These are phyloP conservation scores for Metarhizium humberi DNA, from an alignment of 2,329 filamentous ascomycete species.

Conservation along the genomic window DNA sequence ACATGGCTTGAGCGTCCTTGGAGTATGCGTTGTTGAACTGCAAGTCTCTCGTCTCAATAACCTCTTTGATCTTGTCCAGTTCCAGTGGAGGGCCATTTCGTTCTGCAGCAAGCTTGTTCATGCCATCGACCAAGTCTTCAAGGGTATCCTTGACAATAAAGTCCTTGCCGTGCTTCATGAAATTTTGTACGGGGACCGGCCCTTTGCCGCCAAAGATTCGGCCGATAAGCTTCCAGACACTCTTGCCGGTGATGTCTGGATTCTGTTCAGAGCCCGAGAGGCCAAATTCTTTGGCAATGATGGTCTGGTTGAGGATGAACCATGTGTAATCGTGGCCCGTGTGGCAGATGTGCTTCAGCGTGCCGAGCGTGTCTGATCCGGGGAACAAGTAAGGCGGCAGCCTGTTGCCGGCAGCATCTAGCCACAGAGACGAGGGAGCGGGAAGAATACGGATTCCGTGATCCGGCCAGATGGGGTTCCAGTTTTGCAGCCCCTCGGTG, in stretches of 20 bases:
- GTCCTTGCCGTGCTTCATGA: conserved; percentile 48
- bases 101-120: conserved; percentile 45
- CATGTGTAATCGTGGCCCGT: conserved; percentile 56
- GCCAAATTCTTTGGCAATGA: conserved; percentile 52
- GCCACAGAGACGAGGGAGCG: conserved; percentile 52
- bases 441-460: conserved; percentile 54
- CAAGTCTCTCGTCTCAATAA: conserved; percentile 42
- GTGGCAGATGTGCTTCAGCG: conserved; percentile 48
- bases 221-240: conserved; percentile 40
- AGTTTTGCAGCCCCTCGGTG: conserved; percentile 52
- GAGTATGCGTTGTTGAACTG: conserved; percentile 47
- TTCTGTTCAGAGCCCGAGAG: conserved; percentile 57
- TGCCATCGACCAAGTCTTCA: conserved; percentile 43
- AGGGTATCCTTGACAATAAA: conserved; percentile 50
- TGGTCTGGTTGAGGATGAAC: conserved; percentile 50
- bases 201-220: conserved; percentile 43
- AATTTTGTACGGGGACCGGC: conserved; percentile 45
- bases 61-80: conserved; percentile 30
- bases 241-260: conserved; percentile 50
- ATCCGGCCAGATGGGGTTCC: conserved; percentile 51
- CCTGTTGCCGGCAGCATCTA: conserved; percentile 50
- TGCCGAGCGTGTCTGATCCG: conserved; percentile 47
- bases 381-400: conserved; percentile 48
- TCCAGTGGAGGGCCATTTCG: conserved; percentile 39
- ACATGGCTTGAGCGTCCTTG: conserved; percentile 54